These are phyloP conservation scores for Lichtheimia ornata DNA, from an alignment of 371 early-diverging fungal genomes.

Conservation along the genomic window DNA sequence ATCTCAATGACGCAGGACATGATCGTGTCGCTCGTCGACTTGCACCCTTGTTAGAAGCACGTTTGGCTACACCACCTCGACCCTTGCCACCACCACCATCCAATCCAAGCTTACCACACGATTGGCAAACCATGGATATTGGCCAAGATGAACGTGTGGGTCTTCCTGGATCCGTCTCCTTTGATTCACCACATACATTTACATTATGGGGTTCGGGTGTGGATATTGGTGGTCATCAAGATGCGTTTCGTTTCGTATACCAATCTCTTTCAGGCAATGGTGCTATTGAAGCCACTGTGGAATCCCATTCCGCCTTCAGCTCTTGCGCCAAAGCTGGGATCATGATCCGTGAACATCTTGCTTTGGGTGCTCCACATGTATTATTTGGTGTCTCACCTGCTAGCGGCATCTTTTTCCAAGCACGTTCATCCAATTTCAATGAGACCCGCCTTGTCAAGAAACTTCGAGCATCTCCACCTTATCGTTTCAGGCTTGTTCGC, in stretches of 20 bases:
- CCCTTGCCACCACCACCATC: constrained; percentile 44
- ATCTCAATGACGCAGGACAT: constrained; percentile 43
- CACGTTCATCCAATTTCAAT: constrained; percentile 27
- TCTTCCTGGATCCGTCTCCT: constrained; percentile 45
- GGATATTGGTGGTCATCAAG: constrained; percentile 32
- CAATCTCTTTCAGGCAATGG: constrained; percentile 31
- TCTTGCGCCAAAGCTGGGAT: constrained; percentile 51
- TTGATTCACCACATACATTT: constrained; percentile 41
- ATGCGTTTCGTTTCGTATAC: constrained; percentile 48
- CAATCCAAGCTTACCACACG: constrained; percentile 43
- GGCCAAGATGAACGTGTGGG: constrained; percentile 39
- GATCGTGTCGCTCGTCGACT: constrained; percentile 33
- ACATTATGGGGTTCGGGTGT: constrained; percentile 50
- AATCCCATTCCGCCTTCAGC: constrained; percentile 46
- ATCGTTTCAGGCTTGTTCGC: constrained; percentile 35
- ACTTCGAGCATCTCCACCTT: constrained; percentile 37
- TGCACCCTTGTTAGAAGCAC: constrained; percentile 33
- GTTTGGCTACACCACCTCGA: constrained; percentile 28
- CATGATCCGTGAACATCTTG: constrained; percentile 49
- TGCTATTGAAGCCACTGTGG: constrained; percentile 28
- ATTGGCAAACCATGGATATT: constrained; percentile 51
- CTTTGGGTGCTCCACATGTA: constrained; percentile 37
- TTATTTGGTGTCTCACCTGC: constrained; percentile 46
- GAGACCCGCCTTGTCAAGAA: constrained; percentile 34
- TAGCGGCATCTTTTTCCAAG: constrained; percentile 39